Conservation (phyloP, 2,329 filamentous ascomycete species). For the Lachnum nothofagi region DNA sequence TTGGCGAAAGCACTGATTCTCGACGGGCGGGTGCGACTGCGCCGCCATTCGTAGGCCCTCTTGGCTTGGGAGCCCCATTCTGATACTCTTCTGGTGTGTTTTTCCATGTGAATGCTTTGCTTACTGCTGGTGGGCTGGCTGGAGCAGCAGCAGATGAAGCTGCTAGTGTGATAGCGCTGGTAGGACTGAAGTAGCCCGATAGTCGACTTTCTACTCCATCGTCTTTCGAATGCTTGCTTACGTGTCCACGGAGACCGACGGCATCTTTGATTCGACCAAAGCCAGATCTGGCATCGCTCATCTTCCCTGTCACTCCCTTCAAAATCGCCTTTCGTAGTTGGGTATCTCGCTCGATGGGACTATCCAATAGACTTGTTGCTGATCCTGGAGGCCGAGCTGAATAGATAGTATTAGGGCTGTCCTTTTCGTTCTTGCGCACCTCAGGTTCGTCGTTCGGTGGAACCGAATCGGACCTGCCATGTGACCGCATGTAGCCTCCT, state of each 20-base stretch:
- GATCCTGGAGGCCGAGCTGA: constrained; percentile 43
- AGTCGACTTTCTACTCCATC: constrained; percentile 29
- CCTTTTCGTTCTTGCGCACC: constrained; percentile 34
- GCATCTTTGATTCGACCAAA: constrained; percentile 82
- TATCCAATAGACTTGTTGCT: constrained; percentile 43
- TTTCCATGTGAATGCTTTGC: constrained; percentile 58
- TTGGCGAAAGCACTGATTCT: constrained; percentile 3
- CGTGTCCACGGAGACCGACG: constrained; percentile 56
- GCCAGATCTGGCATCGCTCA: constrained; percentile 75
- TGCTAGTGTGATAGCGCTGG: constrained; percentile 17
- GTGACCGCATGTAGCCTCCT: constrained; percentile 40
- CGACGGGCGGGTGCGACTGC: constrained; percentile 4
- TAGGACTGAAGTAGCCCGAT: constrained; percentile 23
- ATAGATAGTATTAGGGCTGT: constrained; percentile 43
- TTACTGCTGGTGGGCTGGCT: constrained; percentile 33
- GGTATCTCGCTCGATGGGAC: constrained; percentile 50
- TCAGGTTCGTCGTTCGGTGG: constrained; percentile 50
- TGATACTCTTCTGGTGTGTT: constrained; percentile 57
- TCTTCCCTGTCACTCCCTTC: constrained; percentile 73
- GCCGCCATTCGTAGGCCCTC: constrained; percentile 9
- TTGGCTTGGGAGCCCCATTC: constrained; percentile 26
- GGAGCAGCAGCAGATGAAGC: constrained; percentile 14
- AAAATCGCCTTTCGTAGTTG: constrained; percentile 61
- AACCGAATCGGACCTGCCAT: constrained; percentile 47
- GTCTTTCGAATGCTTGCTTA: constrained; percentile 52